Conservation (phyloP, 345 rosid genomes). For the Populus ilicifolia region DNA sequence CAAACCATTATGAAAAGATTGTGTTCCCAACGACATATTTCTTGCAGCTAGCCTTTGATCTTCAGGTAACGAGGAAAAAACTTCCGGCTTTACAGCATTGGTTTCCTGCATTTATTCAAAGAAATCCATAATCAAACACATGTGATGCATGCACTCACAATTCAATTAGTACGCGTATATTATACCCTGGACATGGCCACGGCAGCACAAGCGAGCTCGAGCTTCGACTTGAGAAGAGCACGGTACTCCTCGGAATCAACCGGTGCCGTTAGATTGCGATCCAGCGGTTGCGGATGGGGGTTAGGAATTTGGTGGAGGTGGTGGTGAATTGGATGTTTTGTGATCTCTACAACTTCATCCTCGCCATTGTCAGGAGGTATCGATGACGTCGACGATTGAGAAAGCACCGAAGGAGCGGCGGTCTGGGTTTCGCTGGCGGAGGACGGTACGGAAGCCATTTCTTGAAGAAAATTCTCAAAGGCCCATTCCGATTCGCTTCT, state of each 20-base stretch:
- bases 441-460: conserved; percentile 34
- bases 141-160: not conserved
- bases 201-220: conserved; percentile 73
- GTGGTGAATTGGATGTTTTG: conserved; percentile 12
- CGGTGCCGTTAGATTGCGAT: conserved; percentile 28
- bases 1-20: conserved; percentile 34
- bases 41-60: conserved; percentile 27
- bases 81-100: conserved; percentile 52
- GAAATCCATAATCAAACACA: not conserved
- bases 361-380: conserved; percentile 31
- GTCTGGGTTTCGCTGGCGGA: conserved; percentile 30
- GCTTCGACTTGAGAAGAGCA: conserved; percentile 59
- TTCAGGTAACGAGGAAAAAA: conserved; percentile 33
- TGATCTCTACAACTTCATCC: conserved; percentile 47
- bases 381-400: conserved; percentile 39
- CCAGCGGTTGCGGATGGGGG: conserved; percentile 25
- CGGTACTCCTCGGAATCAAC: conserved; percentile 44
- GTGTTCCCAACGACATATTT: conserved; percentile 33
- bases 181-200: conserved; percentile 62
- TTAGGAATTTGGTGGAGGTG: conserved; percentile 19
- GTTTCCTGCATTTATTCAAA: conserved; percentile 34
- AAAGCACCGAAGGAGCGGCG: conserved; percentile 25
- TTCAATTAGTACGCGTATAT: not conserved
- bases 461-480: conserved; percentile 50
- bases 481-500: conserved; percentile 77